Evolutionary conservation across 2,329 filamentous ascomycete species (phyloP).

Genomic region (Colletotrichum kahawae): DNA sequence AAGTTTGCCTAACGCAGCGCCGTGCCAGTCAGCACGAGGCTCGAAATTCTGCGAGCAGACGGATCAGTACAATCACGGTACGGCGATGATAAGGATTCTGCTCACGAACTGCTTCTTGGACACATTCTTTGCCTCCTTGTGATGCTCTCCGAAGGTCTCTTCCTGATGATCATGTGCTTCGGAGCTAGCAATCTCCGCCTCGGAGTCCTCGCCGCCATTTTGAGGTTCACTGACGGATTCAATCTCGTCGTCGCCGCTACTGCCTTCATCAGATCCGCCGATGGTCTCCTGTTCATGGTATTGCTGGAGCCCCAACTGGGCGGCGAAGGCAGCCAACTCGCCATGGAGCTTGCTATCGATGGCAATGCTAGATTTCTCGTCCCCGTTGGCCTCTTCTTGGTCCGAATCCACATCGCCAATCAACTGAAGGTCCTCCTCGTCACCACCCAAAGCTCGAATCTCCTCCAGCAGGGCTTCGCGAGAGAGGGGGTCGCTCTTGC

Average conservation of each 20-base stretch:
- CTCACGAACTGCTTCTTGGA: conserved; percentile 43
- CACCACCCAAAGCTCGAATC: conserved; percentile 68
- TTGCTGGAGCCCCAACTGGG: conserved; percentile 19
- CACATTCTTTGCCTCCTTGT: conserved; percentile 34
- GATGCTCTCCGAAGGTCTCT: neutral
- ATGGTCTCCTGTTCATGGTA: conserved; percentile 6
- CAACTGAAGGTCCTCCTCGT: conserved; percentile 67
- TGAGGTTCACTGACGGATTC: neutral
- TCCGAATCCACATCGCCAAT: conserved; percentile 56
- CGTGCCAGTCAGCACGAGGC: conserved; percentile 63
- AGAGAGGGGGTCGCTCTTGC: neutral
- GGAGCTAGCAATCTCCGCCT: conserved; percentile 35
- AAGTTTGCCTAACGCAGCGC: conserved; percentile 46
- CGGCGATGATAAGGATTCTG: neutral
- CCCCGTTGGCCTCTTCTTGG: conserved; percentile 30
- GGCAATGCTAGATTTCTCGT: neutral
- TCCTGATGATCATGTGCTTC: conserved; percentile 30
- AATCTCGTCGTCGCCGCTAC: conserved; percentile 32
- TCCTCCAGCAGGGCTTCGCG: conserved; percentile 61
- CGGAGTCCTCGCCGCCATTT: conserved; percentile 25
- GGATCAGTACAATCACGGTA: neutral
- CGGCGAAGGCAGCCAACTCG: conserved; percentile 19
- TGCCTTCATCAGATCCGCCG: conserved; percentile 26
- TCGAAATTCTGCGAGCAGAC: conserved; percentile 53
- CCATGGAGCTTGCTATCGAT: conserved; percentile 13